A percentile compares a stretch with the other conserved stretches of the same genome.
phyloP scores from a whole-genome alignment of 2,329 filamentous ascomycete species.

The Colletotrichum noveboracense region DNA sequence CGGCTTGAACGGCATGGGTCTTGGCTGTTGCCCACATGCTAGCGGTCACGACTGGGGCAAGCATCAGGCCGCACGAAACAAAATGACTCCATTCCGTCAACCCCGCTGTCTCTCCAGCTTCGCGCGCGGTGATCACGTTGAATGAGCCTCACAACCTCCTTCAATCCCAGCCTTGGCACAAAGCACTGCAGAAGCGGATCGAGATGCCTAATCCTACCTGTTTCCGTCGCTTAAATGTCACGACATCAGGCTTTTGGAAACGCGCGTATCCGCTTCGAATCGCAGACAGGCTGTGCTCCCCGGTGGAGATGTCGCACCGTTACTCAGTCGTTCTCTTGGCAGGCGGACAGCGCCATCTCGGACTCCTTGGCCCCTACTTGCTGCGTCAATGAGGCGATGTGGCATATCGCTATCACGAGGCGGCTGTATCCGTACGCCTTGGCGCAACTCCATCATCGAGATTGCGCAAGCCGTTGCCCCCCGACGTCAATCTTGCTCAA shows the following conservation, averaged over 20 bases:
- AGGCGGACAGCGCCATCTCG: neutral
- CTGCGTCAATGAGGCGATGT: neutral
- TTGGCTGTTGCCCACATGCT: neutral
- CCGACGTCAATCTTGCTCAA: neutral
- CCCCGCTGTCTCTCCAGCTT: neutral
- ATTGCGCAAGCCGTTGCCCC: neutral
- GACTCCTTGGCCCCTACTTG: neutral
- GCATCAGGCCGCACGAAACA: neutral
- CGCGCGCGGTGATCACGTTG: neutral
- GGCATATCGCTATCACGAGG: neutral
- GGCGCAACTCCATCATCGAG: neutral
- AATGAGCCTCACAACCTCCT: neutral
- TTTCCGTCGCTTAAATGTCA: neutral
- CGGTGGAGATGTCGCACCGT: neutral
- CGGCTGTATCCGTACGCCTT: neutral
- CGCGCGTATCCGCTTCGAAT: constrained; percentile 4
- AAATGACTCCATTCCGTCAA: neutral
- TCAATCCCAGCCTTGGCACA: neutral
- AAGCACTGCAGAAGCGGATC: neutral
- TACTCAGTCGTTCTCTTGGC: neutral
- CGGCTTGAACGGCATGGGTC: neutral
- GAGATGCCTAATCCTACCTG: neutral
- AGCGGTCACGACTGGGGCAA: neutral
- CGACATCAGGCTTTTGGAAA: neutral
- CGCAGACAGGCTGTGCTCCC: neutral